Base-by-base conservation (phyloP, 768 basidiomycete genomes). In the Astraeus odoratus region DNA sequence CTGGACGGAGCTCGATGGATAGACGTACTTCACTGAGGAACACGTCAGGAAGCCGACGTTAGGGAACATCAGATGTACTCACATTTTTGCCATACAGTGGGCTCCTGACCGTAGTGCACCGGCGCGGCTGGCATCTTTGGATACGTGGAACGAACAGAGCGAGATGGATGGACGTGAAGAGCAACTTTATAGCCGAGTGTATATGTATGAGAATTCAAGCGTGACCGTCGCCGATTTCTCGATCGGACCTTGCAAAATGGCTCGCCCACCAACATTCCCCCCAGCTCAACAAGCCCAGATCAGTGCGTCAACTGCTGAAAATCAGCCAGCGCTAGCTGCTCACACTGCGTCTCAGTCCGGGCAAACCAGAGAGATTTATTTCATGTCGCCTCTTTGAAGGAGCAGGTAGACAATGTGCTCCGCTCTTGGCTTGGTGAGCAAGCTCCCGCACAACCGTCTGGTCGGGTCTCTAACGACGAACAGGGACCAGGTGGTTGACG, bases 201-300 rank as follows among this genome's bases (percentile, higher is more conserved):
- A n/a, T n/a, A n/a, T n/a, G n/a, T n/a, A n/a, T n/a, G n/a, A n/a
- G n/a, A n/a, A n/a, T n/a, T n/a, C n/a, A n/a, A n/a, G n/a, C n/a
- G n/a, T n/a, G n/a, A n/a, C n/a, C n/a, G n/a, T n/a, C n/a, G n/a
- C n/a, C n/a, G n/a, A n/a, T n/a, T n/a, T n/a, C n/a, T n/a, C n/a
- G n/a, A n/a, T n/a, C n/a, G n/a, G n/a, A n/a, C n/a, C n/a, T n/a
- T n/a, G n/a, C 43, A 48, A 55, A 42, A 51, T 54, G 53, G 38
- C 53, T 44, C 53, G 33, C 35, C 52, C 59, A 44, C 72, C 71
- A 13, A 67, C 74, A 5, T 86, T 91, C 58, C 89, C 89, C 47
- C 65, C 54, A 3, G 87, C 90, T 39, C 83, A 82, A 55, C 90
- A 92, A 55, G 87, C 89, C 29, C 89, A 91, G 65, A 91, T 88